Conservation (phyloP, 129 eudicot genomes). For the Ambrosia artemisiifolia region DNA sequence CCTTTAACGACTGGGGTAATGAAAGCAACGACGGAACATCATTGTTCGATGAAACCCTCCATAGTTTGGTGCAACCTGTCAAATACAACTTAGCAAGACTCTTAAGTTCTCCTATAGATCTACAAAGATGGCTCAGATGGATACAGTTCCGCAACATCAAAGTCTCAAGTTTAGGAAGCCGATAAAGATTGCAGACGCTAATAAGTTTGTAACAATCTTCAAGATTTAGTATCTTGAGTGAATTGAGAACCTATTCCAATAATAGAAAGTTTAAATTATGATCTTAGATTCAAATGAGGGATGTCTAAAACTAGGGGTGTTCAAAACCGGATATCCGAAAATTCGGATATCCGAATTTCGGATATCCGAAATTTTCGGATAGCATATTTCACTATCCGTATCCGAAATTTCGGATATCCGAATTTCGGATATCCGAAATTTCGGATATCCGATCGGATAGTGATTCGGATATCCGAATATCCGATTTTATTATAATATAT, state of each 20-base stretch:
- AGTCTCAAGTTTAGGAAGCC: constrained; percentile 23
- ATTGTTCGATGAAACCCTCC: background rate
- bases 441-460: too few species aligned
- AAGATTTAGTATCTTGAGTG: constrained; percentile 28
- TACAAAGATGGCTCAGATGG: constrained; percentile 12
- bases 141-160: background rate
- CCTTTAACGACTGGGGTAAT: background rate
- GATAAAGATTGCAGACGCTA: background rate
- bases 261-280: background rate
- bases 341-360: too few species aligned
- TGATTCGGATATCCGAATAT: too few species aligned
- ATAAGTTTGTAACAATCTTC: constrained; percentile 8
- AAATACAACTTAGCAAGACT: constrained; percentile 18
- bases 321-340: too few species aligned
- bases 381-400: too few species aligned
- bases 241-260: constrained; percentile 24
- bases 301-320: too few species aligned
- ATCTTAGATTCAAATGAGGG: background rate
- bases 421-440: too few species aligned
- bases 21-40: background rate
- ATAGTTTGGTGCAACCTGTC: constrained; percentile 11
- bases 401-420: too few species aligned
- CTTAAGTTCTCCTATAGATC: constrained; percentile 23
- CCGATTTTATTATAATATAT: too few species aligned
- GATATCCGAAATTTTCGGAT: too few species aligned